phyloP scores from a whole-genome alignment of 805 yeast species.

The Lipomyces sp. region DNA sequence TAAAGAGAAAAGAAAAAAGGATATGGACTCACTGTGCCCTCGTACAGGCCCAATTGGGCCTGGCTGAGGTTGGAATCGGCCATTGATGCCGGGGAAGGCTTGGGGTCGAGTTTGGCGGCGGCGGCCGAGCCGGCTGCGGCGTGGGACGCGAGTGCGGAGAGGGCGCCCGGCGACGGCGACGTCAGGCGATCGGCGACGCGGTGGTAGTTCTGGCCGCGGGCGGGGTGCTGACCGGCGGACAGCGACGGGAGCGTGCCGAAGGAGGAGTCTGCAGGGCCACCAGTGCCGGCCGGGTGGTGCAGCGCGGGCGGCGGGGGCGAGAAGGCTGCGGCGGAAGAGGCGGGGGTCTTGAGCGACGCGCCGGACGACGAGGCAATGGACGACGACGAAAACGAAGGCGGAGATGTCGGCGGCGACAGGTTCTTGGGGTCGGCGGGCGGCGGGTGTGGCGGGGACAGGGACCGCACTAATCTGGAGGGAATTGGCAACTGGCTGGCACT shows the following conservation, averaged over 20 bases:
- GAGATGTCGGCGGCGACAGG: neutral
- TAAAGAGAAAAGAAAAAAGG: neutral
- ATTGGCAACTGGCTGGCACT: constrained; percentile 1
- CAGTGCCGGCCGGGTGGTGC: neutral
- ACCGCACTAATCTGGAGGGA: constrained; percentile 13
- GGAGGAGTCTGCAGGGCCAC: neutral
- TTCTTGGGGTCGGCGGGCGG: constrained; percentile 1
- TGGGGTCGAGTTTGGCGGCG: neutral
- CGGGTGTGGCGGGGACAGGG: constrained; percentile 5
- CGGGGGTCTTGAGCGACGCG: neutral
- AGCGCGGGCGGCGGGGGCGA: neutral
- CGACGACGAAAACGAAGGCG: constrained; percentile 4
- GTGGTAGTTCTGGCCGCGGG: neutral
- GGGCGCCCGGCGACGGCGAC: neutral
- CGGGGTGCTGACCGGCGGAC: neutral
- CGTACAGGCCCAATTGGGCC: constrained; percentile 14
- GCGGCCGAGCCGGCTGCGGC: neutral
- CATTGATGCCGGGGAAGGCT: constrained; percentile 7
- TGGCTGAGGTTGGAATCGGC: constrained; percentile 18
- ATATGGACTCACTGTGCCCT: constrained; percentile 20
- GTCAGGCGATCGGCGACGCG: constrained; percentile 6
- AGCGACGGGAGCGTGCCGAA: neutral
- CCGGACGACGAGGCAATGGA: neutral
- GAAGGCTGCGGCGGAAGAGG: constrained; percentile 1
- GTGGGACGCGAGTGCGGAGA: constrained; percentile 6